Base-by-base conservation (phyloP, 768 basidiomycete species). In the Leccinum broughii region DNA sequence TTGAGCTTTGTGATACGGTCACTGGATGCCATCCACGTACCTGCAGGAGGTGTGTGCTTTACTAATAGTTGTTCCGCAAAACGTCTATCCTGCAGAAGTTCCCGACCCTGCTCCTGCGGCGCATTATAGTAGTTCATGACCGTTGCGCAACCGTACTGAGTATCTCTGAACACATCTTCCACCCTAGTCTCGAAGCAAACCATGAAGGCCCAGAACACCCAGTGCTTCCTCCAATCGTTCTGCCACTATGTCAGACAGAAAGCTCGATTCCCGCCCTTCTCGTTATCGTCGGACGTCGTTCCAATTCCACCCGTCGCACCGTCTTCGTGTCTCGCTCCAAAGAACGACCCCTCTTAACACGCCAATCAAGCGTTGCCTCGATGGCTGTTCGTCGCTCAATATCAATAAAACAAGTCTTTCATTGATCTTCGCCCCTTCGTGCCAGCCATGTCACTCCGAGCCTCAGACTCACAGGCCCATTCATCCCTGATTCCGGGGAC, bases 331-430 rank as follows among this genome's bases (percentile, higher is more conserved):
- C 17, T 39, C 44, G 55, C 57, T 56, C 9, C 11, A 10, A 9
- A 24, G 30, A 54, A 39, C 51, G 46, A 9, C 44, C 44, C 54
- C 44, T 52, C 55, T n/a, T 11, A 20, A 53, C 68, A 68, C 60
- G 62, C 70, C 61, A 55, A 64, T 63, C 55, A 66, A 71, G 64
- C 67, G 63, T 70, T 71, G 63, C 37, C 22, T 46, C 46, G 37
- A 13, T 50, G 61, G 46, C 70, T 56, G 67, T 67, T 51, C 15
- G 54, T 69, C 67, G 53, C 61, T 55, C 68, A 22, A 51, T 14
- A 24, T 4, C 48, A 37, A 46, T 46, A 46, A 6, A 46, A 20
- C 44, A 46, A 20, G 44, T 20, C 44, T 46, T 44, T 37, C 57
- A 56, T 58, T n/a, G 46, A 46, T 44, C 51, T 57, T 64, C 59